A percentile compares a stretch with the other conserved stretches of the same genome.
Conservation (phyloP, 2,329 filamentous ascomycete species). For the Aureobasidium sp. region DNA sequence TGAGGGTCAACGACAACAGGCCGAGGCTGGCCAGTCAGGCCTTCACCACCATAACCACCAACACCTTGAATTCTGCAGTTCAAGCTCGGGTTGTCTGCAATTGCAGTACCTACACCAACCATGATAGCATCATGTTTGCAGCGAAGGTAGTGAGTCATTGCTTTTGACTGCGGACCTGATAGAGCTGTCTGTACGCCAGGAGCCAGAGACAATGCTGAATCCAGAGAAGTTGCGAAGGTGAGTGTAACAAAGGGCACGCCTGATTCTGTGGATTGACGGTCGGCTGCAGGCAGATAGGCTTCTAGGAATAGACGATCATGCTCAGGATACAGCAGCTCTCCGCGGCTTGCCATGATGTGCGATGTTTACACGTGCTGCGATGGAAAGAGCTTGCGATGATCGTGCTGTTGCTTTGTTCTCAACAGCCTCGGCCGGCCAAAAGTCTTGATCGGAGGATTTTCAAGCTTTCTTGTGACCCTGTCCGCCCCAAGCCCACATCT, state of each 20-base stretch:
- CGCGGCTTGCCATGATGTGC: slow-evolving; percentile 15
- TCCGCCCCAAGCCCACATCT: background rate
- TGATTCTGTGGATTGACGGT: background rate
- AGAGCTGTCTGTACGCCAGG: slow-evolving; percentile 75
- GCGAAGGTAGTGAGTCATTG: slow-evolving; percentile 89
- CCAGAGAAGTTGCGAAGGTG: slow-evolving; percentile 86
- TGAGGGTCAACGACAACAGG: slow-evolving; percentile 76
- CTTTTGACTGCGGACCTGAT: slow-evolving; percentile 74
- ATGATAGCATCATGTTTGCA: slow-evolving; percentile 76
- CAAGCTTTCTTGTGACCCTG: slow-evolving; percentile 10
- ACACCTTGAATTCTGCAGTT: slow-evolving; percentile 67
- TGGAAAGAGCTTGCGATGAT: background rate
- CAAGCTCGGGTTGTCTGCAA: slow-evolving; percentile 75
- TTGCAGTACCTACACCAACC: slow-evolving; percentile 73
- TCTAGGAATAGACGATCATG: slow-evolving; percentile 40
- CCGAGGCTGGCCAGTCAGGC: slow-evolving; percentile 57
- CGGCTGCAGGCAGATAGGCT: slow-evolving; percentile 37
- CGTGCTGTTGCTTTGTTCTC: background rate
- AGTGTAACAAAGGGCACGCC: slow-evolving; percentile 57
- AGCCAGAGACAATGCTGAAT: slow-evolving; percentile 66
- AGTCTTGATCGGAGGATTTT: slow-evolving; percentile 5
- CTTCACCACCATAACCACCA: slow-evolving; percentile 47
- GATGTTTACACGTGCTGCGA: background rate
- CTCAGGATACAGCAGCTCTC: slow-evolving; percentile 31
- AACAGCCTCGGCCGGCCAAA: slow-evolving; percentile 1